These are phyloP conservation scores for Lasiosphaeriaceae sp. DNA, from an alignment of 495 filamentous ascomycete species.

Conservation along the genomic window DNA sequence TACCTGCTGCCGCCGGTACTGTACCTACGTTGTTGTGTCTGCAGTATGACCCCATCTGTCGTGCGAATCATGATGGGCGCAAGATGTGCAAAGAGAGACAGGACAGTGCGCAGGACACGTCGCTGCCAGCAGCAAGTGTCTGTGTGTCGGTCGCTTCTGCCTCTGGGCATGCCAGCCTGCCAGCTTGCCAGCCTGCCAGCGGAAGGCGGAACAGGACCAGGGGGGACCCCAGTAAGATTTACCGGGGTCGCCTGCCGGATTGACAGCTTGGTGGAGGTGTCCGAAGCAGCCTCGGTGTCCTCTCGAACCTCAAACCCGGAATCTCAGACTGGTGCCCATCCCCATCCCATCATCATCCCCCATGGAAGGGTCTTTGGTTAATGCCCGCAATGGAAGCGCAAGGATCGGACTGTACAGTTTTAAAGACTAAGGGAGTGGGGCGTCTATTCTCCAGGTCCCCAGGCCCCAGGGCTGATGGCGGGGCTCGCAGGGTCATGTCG, in stretches of 20 bases:
- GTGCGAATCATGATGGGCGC: constrained; percentile 1
- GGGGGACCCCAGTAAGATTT: neutral
- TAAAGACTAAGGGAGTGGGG: too few species aligned
- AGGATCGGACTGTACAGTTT: too few species aligned
- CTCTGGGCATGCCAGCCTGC: neutral
- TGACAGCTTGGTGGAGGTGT: neutral
- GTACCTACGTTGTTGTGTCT: neutral
- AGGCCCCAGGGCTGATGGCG: neutral
- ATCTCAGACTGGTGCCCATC: neutral
- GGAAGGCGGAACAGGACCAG: neutral
- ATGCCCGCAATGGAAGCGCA: too few species aligned
- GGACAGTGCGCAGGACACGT: neutral
- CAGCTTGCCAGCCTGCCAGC: neutral
- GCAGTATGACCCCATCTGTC: neutral
- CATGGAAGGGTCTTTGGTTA: too few species aligned
- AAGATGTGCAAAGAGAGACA: neutral
- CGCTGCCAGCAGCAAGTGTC: neutral
- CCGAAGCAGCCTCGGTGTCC: neutral
- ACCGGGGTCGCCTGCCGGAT: neutral
- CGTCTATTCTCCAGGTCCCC: too few species aligned
- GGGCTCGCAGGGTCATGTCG: neutral
- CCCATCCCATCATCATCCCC: too few species aligned
- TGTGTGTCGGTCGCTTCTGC: neutral
- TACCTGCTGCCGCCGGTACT: neutral
- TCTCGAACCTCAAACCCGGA: neutral